Base-by-base conservation (phyloP, 164 flowering plant species). In the Warburgia ugandensis region DNA sequence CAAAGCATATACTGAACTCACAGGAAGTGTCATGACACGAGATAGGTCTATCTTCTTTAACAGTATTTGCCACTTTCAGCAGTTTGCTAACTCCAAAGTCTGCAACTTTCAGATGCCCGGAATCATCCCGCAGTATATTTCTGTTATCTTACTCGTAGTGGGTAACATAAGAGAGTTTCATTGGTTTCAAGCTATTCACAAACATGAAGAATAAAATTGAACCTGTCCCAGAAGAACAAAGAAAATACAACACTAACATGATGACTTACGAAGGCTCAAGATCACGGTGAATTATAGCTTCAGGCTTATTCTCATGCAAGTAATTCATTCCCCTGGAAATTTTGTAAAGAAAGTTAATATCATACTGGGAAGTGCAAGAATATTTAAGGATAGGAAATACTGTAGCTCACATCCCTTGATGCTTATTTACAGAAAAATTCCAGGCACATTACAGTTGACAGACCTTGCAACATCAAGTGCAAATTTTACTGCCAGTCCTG, bases 31-130 rank as follows among this genome's bases (percentile, higher is more conserved):
- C 86, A 29, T 62, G 67, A 59, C 71, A 66, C 14, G 66, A 65
- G 28, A 82, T 45, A 66, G 81, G 87, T 44, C 57, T 71, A 14
- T 84, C 85, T 61, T 84, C 84, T 72, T 76, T 77, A 44, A 77
- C 80, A n/a, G 73, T 64, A 20, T 45, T 70, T 21, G 80, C 61
- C 54, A 76, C 71, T 70, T 68, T 79, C 47, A 86, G 65, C 54
- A 83, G 67, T 81, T 83, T 86, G 80, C 99, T 94, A 29, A 94
- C 73, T 67, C 97, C 99, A 83, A 94, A 94, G 66, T 89, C 97
- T 46, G 99, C 97, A 59, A 94, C 97, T 79, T 94, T 94, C 54
- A 94, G 79, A 71, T 86, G 87, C 30, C 99, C 92, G 44, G 95
- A 72, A 77, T 89, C 99, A 77, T 84, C 99, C 77, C 89, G 80